These are phyloP conservation scores for Populus deltoides DNA, from an alignment of 345 rosid species.

Conservation along the genomic window DNA sequence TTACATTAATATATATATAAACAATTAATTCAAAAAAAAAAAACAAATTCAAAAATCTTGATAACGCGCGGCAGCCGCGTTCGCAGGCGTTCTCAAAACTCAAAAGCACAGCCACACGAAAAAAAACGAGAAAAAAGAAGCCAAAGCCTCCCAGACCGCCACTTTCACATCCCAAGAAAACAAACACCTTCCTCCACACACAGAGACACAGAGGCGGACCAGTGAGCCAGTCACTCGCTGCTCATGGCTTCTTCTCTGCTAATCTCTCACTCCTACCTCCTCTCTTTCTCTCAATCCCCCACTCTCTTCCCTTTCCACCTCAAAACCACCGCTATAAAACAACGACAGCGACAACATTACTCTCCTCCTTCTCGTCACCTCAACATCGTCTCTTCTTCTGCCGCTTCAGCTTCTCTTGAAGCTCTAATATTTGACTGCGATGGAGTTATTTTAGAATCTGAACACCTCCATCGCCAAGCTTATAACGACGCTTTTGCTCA, in stretches of 20 bases:
- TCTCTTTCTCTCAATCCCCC: not conserved
- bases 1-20: too few relatives aligned
- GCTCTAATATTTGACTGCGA: constrained; percentile 93
- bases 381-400: constrained; percentile 31
- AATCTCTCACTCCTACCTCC: not conserved
- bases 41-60: too few relatives aligned
- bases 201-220: too few relatives aligned
- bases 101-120: not conserved
- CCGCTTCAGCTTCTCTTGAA: constrained; percentile 45
- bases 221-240: not conserved
- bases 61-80: too few relatives aligned
- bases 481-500: constrained; percentile 88
- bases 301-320: constrained; percentile 3
- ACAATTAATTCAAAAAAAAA: too few relatives aligned
- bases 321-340: not conserved
- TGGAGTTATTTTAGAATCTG: constrained; percentile 90
- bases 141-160: not conserved
- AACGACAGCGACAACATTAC: not conserved
- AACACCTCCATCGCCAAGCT: constrained; percentile 89
- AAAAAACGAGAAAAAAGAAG: not conserved
- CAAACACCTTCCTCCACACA: too few relatives aligned
- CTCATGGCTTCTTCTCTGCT: constrained; percentile 17
- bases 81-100: too few relatives aligned
- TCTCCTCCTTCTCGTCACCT: not conserved
- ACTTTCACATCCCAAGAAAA: too few relatives aligned